Percentiles rank a stretch among this genome's conserved stretches.
phyloP scores from a whole-genome alignment of 129 eudicot genomes.

The Flaveria ramosissima region DNA sequence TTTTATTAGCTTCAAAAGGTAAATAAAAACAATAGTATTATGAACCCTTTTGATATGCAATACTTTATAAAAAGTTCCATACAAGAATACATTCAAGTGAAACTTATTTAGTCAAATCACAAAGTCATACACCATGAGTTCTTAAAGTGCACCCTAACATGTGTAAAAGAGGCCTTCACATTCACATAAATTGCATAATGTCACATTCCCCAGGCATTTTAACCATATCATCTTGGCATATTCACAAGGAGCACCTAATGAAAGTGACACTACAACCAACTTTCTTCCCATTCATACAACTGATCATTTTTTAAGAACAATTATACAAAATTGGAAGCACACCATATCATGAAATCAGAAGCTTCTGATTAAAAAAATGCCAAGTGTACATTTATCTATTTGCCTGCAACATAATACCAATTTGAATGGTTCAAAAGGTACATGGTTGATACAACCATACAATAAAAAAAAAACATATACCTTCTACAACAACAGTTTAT shows the following conservation, averaged over 20 bases:
- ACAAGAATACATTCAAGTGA: not conserved
- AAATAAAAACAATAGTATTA: not conserved
- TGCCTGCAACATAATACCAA: not conserved
- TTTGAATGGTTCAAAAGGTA: not conserved
- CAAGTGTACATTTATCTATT: not conserved
- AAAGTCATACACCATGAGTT: conserved; percentile 26
- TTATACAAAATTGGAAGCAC: not conserved
- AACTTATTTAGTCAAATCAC: conserved; percentile 13
- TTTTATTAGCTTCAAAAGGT: not conserved
- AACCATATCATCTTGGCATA: conserved; percentile 10
- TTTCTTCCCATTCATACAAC: conserved; percentile 10
- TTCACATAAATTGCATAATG: conserved; percentile 24
- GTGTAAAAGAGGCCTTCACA: conserved; percentile 19
- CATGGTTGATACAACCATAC: conserved; percentile 5
- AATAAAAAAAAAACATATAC: not conserved
- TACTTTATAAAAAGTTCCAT: not conserved
- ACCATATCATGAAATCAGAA: not conserved
- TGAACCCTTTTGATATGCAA: not conserved
- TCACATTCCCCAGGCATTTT: conserved; percentile 13
- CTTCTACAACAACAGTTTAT: not conserved
- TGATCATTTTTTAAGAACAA: not conserved
- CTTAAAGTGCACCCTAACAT: conserved; percentile 32
- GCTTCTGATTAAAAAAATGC: not conserved
- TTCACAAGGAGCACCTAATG: conserved; percentile 32
- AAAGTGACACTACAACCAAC: conserved; percentile 30